phyloP scores from a whole-genome alignment of 2,329 filamentous ascomycete genomes.

The Aspergillus fijiensis region DNA sequence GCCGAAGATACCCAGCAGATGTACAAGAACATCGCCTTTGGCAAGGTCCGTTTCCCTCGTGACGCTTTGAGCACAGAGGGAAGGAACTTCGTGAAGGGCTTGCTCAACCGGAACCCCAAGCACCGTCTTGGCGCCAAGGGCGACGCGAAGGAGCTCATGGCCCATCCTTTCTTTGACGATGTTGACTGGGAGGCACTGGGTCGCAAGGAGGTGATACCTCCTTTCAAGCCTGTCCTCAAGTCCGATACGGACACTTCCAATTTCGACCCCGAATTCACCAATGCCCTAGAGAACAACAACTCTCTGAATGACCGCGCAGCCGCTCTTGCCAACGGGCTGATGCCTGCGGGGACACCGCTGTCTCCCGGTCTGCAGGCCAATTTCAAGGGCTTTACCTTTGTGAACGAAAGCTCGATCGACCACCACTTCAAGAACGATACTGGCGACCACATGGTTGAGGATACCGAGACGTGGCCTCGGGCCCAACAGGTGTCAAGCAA shows the following conservation, averaged over 20 bases:
- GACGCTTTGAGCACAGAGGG: slow-evolving; percentile 94
- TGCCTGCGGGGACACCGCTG: slow-evolving; percentile 84
- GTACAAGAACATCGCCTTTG: slow-evolving; percentile 99
- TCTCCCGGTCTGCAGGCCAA: slow-evolving; percentile 96
- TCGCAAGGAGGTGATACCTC: slow-evolving; percentile 90
- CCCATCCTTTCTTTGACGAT: slow-evolving; percentile 90
- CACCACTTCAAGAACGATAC: slow-evolving; percentile 46
- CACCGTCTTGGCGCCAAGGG: slow-evolving; percentile 87
- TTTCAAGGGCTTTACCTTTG: slow-evolving; percentile 97
- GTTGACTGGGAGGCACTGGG: slow-evolving; percentile 86
- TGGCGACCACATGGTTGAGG: slow-evolving; percentile 45
- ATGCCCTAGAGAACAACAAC: slow-evolving; percentile 79
- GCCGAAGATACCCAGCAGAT: slow-evolving; percentile 99
- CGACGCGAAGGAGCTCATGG: slow-evolving; percentile 91
- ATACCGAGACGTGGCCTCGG: slow-evolving; percentile 35
- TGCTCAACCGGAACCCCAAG: slow-evolving; percentile 94
- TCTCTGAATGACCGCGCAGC: slow-evolving; percentile 91
- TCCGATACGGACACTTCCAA: slow-evolving; percentile 95
- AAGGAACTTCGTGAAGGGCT: slow-evolving; percentile 94
- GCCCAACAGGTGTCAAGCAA: slow-evolving; percentile 33
- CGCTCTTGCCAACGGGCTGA: slow-evolving; percentile 74
- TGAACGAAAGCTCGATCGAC: slow-evolving; percentile 94
- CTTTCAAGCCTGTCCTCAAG: slow-evolving; percentile 97
- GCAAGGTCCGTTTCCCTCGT: slow-evolving; percentile 93
- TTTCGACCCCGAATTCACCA: slow-evolving; percentile 98